Base-by-base conservation (phyloP, 768 basidiomycete species). In the Boletus sensibilis region DNA sequence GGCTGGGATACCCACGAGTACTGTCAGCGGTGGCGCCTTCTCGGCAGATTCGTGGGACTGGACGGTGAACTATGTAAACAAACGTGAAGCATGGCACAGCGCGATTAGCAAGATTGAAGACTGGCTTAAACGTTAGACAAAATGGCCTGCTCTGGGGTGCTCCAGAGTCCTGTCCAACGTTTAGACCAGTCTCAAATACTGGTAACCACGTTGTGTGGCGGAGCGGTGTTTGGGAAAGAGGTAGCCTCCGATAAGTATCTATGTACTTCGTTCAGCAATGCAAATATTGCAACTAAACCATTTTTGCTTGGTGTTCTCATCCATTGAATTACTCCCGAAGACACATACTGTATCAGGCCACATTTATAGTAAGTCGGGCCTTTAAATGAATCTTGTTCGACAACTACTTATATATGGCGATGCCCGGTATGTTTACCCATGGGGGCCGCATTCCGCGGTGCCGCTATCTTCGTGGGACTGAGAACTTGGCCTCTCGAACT, bases 21-120 rank as follows among this genome's bases (percentile, higher is more conserved):
- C 61, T 10, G 66, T 61, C 5, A 71, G 72, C 13, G 72, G 76
- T 18, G 78, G 27, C 7, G 1, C 7, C 27, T 29, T 29, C 7
- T 29, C 27, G 6, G 27, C 27, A 29, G 27, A 76, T 76, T 35
- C 25, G 48, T n/a, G 48, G 48, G 48, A 27, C 10, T n/a, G 35
- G 23, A 14, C 38, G 48, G 48, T 12, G 35, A 38, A 12, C 23
- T 38, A 75, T n/a, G 76, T 35, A 49, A 50, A 38, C 35, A 25
- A 38, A 50, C 35, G 9, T 38, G 35, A 50, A 37, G 35, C 48
- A 37, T 38, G 48, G 4, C 7, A 3, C 5, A 4, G 6, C n/a
- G n/a, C n/a, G n/a, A n/a, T n/a, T n/a, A n/a, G n/a, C n/a, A n/a
- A n/a, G n/a, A n/a, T n/a, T n/a, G n/a, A n/a, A n/a, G n/a, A n/a